These are phyloP conservation scores for Thozetella sp. DNA, from an alignment of 495 filamentous ascomycete genomes.

Conservation along the genomic window DNA sequence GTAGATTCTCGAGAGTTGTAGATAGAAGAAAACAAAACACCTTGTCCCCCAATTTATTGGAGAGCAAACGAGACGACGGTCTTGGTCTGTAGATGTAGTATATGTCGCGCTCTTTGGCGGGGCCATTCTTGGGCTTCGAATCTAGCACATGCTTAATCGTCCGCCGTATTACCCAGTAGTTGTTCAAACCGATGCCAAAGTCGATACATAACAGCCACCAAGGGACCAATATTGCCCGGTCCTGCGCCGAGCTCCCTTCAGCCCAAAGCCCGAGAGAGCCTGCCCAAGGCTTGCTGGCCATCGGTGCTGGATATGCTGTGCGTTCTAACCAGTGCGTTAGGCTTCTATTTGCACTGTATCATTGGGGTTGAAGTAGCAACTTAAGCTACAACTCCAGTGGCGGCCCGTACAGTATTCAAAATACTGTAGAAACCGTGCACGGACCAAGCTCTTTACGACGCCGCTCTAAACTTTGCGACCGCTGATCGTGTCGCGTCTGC, in stretches of 20 bases:
- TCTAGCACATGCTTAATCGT: no score
- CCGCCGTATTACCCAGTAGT: no score
- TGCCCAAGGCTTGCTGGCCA: no score
- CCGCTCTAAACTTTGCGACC: background rate
- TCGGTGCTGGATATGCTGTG: no score
- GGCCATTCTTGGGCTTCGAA: background rate
- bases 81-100: no score
- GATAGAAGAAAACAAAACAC: constrained; percentile 22
- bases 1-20: constrained; percentile 14
- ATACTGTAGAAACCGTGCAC: background rate
- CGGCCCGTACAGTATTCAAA: background rate
- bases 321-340: background rate
- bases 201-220: no score
- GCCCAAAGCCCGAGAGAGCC: no score
- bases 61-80: no score
- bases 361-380: background rate
- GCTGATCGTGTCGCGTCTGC: background rate
- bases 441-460: background rate
- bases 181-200: no score
- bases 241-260: no score
- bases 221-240: no score
- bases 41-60: constrained; percentile 3
- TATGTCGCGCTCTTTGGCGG: background rate
- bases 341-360: background rate
- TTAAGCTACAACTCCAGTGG: no score